These are phyloP conservation scores for Phytophthora pistaciae DNA, from an alignment of 352 stramenopile genomes.

Conservation along the genomic window DNA sequence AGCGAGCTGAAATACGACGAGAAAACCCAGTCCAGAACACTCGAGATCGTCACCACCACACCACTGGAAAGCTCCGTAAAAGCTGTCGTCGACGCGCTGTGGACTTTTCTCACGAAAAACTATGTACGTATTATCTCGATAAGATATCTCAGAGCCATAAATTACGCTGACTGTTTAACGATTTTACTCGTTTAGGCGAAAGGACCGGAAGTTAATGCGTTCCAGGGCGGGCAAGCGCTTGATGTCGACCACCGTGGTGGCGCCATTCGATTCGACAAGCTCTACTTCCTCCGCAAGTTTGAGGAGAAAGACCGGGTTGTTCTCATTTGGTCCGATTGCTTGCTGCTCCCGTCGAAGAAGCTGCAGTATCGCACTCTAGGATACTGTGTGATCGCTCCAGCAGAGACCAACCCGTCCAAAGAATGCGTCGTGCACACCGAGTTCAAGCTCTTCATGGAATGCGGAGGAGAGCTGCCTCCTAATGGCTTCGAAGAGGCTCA, in stretches of 20 bases:
- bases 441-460: no score
- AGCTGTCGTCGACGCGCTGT: slow-evolving; percentile 1
- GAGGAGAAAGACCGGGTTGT: slow-evolving; percentile 18
- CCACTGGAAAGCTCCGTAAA: slow-evolving; percentile 16
- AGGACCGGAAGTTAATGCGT: no score
- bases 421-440: no score
- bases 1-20: slow-evolving; percentile 15
- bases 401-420: no score
- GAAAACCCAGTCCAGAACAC: neutral
- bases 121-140: neutral
- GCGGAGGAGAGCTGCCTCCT: no score
- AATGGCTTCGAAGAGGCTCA: neutral
- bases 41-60: slow-evolving; percentile 22
- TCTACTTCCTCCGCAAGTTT: slow-evolving; percentile 28
- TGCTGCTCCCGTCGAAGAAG: no score
- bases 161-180: no score
- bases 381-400: no score
- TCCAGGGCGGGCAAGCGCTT: no score
- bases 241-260: neutral
- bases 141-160: no score
- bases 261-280: slow-evolving; percentile 15
- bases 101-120: slow-evolving; percentile 10
- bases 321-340: slow-evolving; percentile 19
- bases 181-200: no score
- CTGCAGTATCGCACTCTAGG: no score